Evolutionary conservation across 148 eudicot genomes (phyloP), one percentile per base, ranked within the genome.

Genomic region (Vaccinium macrocarpon): DNA sequence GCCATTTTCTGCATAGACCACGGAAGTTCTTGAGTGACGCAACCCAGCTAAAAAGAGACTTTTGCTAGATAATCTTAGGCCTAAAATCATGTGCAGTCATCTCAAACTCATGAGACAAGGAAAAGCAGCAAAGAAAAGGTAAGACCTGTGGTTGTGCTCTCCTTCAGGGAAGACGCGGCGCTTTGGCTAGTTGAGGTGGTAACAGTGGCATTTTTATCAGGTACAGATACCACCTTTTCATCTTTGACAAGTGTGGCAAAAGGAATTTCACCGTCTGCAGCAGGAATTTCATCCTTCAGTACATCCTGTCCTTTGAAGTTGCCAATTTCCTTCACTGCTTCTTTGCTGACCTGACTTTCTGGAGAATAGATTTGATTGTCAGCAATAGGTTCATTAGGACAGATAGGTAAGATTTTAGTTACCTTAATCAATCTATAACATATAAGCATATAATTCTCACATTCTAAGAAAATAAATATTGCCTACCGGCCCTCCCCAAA

Each of bases 341-440:
- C 66, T 19, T 11, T 25, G 2, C 23, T 61, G 66, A 61, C 66
- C 66, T 61, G 66, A 61, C 66, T 61, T 21, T 61, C 10, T 61
- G 64, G 64, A 57, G 18, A 57, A 57, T 18, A 57, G 19, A 57
- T 8, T 18, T 50, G 35, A 23, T n/a, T 9, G 23, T 49, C 71
- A 84, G 76, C 74, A 14, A 14, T 27, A 19, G 72, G 77, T 16
- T 27, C 78, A 32, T 23, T 25, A 66, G 15, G n/a, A 62, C 49
- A 57, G 9, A 2, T 6, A 38, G 21, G 42, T 83, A 84, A 57
- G 56, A 49, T 52, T 80, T 84, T 35, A 27, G 46, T 53, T 68
- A 80, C 9, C 52, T 82, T 71, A 83, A 83, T 71, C 85, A 83
- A 61, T 83, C 32, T 23, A 75, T 46, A 10, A 18, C 35, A 42